These are phyloP conservation scores for Citrus maxima DNA, from an alignment of 345 rosid species.

Conservation along the genomic window DNA sequence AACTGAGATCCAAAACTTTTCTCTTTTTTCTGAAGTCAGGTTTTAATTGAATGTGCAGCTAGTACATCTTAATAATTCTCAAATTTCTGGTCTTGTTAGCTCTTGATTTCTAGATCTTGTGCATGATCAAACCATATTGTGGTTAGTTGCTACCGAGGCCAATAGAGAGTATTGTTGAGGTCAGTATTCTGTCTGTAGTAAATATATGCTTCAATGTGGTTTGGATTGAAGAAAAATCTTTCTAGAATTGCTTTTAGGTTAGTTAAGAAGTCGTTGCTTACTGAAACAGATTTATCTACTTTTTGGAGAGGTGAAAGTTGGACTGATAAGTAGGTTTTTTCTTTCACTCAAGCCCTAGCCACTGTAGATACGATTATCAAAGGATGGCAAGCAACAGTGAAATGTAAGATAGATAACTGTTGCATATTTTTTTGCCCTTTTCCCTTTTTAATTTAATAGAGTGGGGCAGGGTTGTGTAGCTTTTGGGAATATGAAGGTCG, in stretches of 20 bases:
- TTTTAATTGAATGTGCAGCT: not conserved
- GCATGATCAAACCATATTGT: not conserved
- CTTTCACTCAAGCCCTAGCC: not conserved
- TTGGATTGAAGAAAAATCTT: not conserved
- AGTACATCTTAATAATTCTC: not conserved
- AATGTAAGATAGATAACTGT: not conserved
- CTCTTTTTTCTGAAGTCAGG: not conserved
- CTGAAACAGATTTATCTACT: not conserved
- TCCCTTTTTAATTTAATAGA: not conserved
- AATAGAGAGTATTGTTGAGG: not conserved
- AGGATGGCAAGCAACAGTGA: not conserved
- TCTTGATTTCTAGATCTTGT: not conserved
- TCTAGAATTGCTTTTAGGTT: not conserved
- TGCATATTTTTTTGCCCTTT: not conserved
- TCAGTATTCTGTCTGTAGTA: not conserved
- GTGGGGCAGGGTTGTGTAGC: not conserved
- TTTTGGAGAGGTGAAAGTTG: not conserved
- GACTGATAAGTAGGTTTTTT: not conserved
- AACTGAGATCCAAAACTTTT: not conserved
- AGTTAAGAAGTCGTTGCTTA: not conserved
- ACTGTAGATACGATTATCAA: not conserved
- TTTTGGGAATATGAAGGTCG: not conserved
- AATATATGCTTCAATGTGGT: not conserved
- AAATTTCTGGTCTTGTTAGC: not conserved
- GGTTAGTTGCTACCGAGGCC: not conserved